Evolutionary conservation across 345 rosid genomes (phyloP), one percentile per base, ranked within the genome.

Genomic region (Heritiera littoralis): DNA sequence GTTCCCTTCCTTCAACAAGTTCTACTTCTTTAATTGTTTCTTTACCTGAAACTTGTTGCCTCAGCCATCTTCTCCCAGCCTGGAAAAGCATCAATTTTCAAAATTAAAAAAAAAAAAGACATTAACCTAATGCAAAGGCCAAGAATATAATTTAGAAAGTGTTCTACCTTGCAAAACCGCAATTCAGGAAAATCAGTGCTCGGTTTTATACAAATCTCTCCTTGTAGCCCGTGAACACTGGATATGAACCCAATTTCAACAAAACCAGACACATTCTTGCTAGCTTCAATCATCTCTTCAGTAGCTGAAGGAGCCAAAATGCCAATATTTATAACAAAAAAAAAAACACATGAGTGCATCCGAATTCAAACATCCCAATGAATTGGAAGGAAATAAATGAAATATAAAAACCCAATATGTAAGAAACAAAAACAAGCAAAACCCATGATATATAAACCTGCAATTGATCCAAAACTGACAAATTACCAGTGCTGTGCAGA

Each of bases 51-150:
- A 89, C 81, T 70, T 79, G 89, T 84, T 88, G 93, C 85, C 85
- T 90, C 77, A 95, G 77, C 98, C 98, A 95, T 89, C 98, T 90
- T 87, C 76, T 89, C 76, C 98, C 98, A 76, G 95, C 90, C 98
- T 95, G 84, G 63, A 79, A 72, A 49, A 35, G 51, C 55, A 64
- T 66, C 48, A 78, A 23, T 56, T 70, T 51, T 18, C 64, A 67
- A 9, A 45, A 30, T 38, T 52, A 48, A 7, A 10, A 14, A 10
- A 65, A 65, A 18, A 51, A 23, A 1, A 38, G 30, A 9, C 78
- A 64, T 0, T 3, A 30, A 52, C 13, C 60, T 17, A 38, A 40
- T 60, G 7, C 2, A 65, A 35, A 14, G 61, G 1, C 38, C 28
- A 64, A 38, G 38, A 56, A 30, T 3, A 46, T 51, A 7, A 12